These are phyloP conservation scores for Trametes cinnabarina DNA, from an alignment of 768 basidiomycete genomes.

Conservation along the genomic window DNA sequence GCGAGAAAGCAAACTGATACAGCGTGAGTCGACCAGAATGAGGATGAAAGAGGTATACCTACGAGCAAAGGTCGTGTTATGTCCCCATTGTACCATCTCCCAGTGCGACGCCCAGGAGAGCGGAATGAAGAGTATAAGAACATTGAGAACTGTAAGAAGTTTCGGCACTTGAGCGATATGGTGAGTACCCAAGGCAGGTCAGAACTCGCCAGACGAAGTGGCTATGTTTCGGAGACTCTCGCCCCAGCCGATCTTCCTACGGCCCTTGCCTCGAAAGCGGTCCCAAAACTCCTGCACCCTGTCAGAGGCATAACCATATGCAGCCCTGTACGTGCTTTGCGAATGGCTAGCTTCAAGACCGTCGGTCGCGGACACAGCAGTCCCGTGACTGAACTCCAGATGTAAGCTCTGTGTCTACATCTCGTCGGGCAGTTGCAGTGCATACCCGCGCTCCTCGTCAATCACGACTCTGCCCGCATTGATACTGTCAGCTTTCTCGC, in stretches of 20 bases:
- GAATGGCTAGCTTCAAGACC: neutral
- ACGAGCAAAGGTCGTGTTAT: constrained; percentile 46
- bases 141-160: constrained; percentile 47
- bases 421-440: constrained; percentile 3
- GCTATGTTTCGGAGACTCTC: constrained; percentile 10
- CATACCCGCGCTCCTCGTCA: constrained; percentile 19
- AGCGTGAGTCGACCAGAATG: constrained; percentile 35
- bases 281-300: constrained; percentile 14
- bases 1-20: constrained; percentile 62
- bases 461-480: constrained; percentile 12
- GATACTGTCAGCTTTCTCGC: constrained; percentile 5
- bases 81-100: constrained; percentile 30
- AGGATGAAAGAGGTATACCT: constrained; percentile 19
- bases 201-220: constrained; percentile 14
- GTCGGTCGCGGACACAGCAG: neutral
- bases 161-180: no score
- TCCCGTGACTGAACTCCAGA: neutral
- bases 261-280: constrained; percentile 10
- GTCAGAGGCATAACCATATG: constrained; percentile 9
- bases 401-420: constrained; percentile 10
- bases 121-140: constrained; percentile 57
- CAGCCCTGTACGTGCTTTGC: neutral
- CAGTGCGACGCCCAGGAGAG: constrained; percentile 53
- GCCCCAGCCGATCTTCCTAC: constrained; percentile 4
- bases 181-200: no score